These are phyloP conservation scores for Jatropha curcas DNA, from an alignment of 345 rosid genomes.

Conservation along the genomic window DNA sequence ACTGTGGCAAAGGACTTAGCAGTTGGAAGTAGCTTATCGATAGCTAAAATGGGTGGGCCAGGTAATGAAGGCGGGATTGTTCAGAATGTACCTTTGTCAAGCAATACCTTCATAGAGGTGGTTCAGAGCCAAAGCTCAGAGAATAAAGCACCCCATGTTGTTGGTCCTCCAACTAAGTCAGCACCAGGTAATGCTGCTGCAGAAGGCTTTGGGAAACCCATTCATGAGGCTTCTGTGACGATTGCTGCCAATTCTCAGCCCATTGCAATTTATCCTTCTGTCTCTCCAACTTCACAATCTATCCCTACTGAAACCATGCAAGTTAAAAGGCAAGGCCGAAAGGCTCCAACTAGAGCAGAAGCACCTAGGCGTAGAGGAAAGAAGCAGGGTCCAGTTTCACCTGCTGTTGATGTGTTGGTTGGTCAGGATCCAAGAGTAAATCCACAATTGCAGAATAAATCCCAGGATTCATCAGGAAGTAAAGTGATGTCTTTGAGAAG, in stretches of 20 bases:
- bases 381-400: conserved; percentile 34
- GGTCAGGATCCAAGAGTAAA: conserved; percentile 32
- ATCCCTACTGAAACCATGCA: conserved; percentile 27
- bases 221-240: conserved; percentile 1
- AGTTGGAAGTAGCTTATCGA: conserved; percentile 12
- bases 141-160: neutral
- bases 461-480: conserved; percentile 29
- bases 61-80: conserved; percentile 14
- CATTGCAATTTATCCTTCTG: conserved; percentile 27
- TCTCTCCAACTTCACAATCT: conserved; percentile 22
- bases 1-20: conserved; percentile 20
- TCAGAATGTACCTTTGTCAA: neutral
- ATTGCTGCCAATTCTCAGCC: conserved; percentile 29
- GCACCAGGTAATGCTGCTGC: conserved; percentile 14
- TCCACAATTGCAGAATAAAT: conserved; percentile 27
- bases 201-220: conserved; percentile 5
- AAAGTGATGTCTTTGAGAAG: conserved; percentile 31
- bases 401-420: conserved; percentile 31
- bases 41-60: conserved; percentile 9
- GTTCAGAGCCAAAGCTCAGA: conserved; percentile 13
- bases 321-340: conserved; percentile 47
- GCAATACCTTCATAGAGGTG: neutral
- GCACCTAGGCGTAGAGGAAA: conserved; percentile 45
- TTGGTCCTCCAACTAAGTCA: conserved; percentile 8
- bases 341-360: conserved; percentile 38